Conservation (phyloP, 164 flowering plant genomes). For the Umbellularia californica region DNA sequence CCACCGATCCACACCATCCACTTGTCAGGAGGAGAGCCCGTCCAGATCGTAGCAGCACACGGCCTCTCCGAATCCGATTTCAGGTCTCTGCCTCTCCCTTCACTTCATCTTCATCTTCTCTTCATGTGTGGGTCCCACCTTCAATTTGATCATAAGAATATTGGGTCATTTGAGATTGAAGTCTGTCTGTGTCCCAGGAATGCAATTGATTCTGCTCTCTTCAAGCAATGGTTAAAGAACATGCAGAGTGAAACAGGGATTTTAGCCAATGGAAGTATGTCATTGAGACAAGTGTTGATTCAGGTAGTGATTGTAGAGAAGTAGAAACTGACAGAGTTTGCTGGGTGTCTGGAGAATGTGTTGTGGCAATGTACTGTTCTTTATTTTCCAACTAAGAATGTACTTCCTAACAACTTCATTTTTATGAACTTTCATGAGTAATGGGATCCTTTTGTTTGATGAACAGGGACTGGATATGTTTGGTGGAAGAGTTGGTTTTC, state of each 20-base stretch:
- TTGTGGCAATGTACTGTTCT: background rate
- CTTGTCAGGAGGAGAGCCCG: slow-evolving; percentile 43
- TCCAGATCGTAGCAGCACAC: slow-evolving; percentile 56
- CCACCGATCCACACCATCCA: slow-evolving; percentile 39
- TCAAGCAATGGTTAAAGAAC: slow-evolving; percentile 80
- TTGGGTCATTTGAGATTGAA: background rate
- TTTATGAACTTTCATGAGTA: background rate
- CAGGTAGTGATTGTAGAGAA: slow-evolving; percentile 43
- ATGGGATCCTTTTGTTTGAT: background rate
- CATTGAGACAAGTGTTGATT: slow-evolving; percentile 56
- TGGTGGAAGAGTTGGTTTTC: slow-evolving; percentile 75
- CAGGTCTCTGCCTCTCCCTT: slow-evolving; percentile 35
- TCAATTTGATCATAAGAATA: background rate
- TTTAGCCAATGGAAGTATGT: slow-evolving; percentile 50
- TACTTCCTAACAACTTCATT: background rate
- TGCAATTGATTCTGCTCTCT: slow-evolving; percentile 69
- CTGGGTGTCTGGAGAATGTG: background rate
- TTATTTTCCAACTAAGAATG: background rate
- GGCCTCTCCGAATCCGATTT: slow-evolving; percentile 65
- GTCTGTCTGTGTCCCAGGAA: slow-evolving; percentile 33
- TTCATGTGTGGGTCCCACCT: no score
- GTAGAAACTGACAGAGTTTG: background rate
- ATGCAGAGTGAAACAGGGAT: slow-evolving; percentile 66
- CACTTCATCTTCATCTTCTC: background rate
- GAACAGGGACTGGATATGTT: slow-evolving; percentile 85